A percentile compares a stretch with the other conserved stretches of the same genome.
Evolutionary conservation across 2,329 filamentous ascomycete species (phyloP).

Genomic region (Cercospora sojina): DNA sequence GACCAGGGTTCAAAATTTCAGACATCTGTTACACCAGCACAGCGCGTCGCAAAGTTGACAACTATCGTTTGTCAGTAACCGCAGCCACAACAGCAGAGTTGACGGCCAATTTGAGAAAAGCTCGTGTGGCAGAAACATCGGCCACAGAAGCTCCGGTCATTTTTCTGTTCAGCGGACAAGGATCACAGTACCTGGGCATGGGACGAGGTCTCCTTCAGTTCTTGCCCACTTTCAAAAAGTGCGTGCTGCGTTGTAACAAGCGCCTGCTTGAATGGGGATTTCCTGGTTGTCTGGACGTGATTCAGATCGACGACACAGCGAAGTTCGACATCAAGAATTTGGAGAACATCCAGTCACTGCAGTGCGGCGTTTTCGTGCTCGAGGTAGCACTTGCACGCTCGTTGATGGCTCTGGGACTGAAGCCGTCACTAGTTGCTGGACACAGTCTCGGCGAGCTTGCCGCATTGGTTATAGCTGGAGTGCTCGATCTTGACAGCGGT

Average conservation of each 20-base stretch:
- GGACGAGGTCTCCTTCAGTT: slow-evolving; percentile 9
- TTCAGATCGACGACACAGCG: not conserved
- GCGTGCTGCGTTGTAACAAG: slow-evolving; percentile 10
- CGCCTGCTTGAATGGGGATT: slow-evolving; percentile 6
- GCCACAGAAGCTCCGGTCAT: not conserved
- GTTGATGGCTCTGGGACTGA: slow-evolving; percentile 1
- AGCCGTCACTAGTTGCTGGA: slow-evolving; percentile 27
- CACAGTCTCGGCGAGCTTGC: slow-evolving; percentile 21
- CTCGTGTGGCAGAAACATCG: not conserved
- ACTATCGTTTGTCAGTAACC: slow-evolving; percentile 18
- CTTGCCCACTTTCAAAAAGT: slow-evolving; percentile 5
- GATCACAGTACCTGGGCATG: slow-evolving; percentile 19
- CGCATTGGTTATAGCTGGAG: slow-evolving; percentile 14
- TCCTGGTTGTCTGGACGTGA: slow-evolving; percentile 6
- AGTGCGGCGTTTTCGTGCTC: slow-evolving; percentile 11
- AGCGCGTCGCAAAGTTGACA: slow-evolving; percentile 28
- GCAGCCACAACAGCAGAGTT: not conserved
- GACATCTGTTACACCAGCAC: slow-evolving; percentile 31
- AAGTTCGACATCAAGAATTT: not conserved
- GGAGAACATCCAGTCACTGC: slow-evolving; percentile 9
- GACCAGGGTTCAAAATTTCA: not conserved
- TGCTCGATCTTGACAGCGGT: slow-evolving; percentile 13
- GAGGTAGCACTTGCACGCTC: slow-evolving; percentile 13
- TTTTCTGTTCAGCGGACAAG: slow-evolving; percentile 17
- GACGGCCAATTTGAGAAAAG: not conserved